Evolutionary conservation across 179 eudicot genomes (phyloP).

Genomic region (Beta corolliflora): DNA sequence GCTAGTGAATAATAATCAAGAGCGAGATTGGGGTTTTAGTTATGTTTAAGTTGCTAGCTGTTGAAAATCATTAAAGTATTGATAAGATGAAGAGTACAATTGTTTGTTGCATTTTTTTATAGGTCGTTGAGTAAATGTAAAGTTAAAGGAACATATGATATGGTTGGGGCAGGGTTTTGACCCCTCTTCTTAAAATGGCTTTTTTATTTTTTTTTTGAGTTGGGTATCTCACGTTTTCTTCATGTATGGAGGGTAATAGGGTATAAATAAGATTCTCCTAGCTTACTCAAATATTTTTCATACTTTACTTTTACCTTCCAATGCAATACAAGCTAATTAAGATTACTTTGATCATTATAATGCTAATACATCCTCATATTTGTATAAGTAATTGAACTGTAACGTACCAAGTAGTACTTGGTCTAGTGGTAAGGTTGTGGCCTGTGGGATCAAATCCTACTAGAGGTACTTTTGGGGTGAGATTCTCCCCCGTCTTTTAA

Average conservation of each 20-base stretch:
- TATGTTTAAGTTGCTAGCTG: background rate
- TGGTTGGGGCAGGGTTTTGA: conserved; percentile 19
- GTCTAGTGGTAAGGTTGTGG: no score
- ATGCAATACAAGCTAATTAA: no score
- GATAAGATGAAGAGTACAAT: conserved; percentile 19
- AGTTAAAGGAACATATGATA: conserved; percentile 30
- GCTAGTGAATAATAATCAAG: background rate
- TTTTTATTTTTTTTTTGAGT: background rate
- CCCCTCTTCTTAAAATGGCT: background rate
- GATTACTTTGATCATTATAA: no score
- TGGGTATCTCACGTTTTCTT: conserved; percentile 32
- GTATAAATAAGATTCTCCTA: background rate
- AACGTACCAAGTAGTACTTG: no score
- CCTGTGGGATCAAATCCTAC: no score
- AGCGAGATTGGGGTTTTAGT: background rate
- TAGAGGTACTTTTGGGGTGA: no score
- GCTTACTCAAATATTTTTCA: background rate
- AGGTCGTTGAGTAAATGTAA: conserved; percentile 38
- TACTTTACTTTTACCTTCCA: no score
- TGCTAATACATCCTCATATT: no score
- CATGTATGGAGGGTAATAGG: background rate
- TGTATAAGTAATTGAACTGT: no score
- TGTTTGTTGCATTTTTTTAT: conserved; percentile 18
- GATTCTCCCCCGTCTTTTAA: no score
- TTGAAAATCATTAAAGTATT: conserved; percentile 12